Base-by-base conservation (phyloP, 495 filamentous ascomycete genomes). In the Neurospora sp. region DNA sequence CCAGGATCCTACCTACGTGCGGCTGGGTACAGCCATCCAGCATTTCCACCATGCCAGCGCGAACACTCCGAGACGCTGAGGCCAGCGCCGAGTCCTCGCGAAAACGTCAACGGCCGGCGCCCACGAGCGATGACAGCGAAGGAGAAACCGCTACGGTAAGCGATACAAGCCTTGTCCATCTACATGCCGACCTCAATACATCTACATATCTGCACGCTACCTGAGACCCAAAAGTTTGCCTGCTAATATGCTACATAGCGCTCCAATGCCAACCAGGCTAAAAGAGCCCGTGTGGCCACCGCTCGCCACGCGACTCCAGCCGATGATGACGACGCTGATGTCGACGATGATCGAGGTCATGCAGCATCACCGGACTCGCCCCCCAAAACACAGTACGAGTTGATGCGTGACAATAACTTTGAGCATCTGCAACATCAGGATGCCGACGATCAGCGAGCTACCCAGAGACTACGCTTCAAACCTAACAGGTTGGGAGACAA, bases 381-480 rank as follows among this genome's bases (percentile, higher is more conserved):
- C 40, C 83, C 77, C 71, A 84, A 79, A 74, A 83, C 84, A 69
- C 83, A 87, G 72, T 88, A 87, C 74, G 87, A 88, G 71, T 73
- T 81, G 18, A 74, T 85, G 74, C 82, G 87, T 14, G 87, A 89
- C 77, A 81, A 77, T 16, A 83, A 82, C 69, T 88, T 86, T 70
- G 80, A 81, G 44, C 88, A 89, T 76, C 79, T 89, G 1, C 79
- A 81, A 18, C 79, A 89, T 71, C 84, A 88, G 46, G 88, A 88
- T 18, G 74, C 86, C 48, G 87, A 89, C 69, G 90, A 93, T 72
- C 82, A 90, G n/a, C 83, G 85, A 27, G 90, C 90, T 10, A 93
- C 91, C n/a, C 92, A 95, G 75, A 83, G 88, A 7, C 85, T 94
- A 6, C 89, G 89, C 37, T 79, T 79, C 78, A 88, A 88, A 22